A percentile compares a stretch with the other conserved stretches of the same genome.
These are phyloP conservation scores for Fusarium equiseti DNA, from an alignment of 2,329 filamentous ascomycete genomes.

Conservation along the genomic window DNA sequence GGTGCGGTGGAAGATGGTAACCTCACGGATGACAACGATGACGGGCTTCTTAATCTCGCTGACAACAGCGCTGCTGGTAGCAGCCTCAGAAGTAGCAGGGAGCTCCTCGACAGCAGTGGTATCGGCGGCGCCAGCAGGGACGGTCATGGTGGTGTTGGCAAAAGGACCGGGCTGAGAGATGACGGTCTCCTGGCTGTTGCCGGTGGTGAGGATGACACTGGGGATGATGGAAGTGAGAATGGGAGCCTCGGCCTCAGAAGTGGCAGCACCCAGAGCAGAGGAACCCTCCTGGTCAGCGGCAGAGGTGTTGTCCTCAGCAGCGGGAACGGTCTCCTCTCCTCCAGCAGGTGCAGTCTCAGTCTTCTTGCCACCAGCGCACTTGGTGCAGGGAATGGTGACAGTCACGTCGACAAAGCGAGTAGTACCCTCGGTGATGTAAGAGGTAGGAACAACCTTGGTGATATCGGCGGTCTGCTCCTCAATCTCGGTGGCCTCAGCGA, in stretches of 20 bases:
- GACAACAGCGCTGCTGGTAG: conserved; percentile 32
- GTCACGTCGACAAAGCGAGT: conserved; percentile 39
- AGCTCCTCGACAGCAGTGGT: conserved; percentile 20
- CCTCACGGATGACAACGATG: conserved; percentile 41
- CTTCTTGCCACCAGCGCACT: conserved; percentile 30
- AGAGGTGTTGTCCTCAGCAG: conserved; percentile 22
- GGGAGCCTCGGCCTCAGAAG: conserved; percentile 20
- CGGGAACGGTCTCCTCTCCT: conserved; percentile 19
- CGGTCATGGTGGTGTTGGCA: conserved; percentile 37
- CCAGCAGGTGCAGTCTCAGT: conserved; percentile 18
- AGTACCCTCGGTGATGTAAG: conserved; percentile 35
- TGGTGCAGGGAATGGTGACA: conserved; percentile 38
- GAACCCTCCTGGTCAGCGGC: conserved; percentile 25
- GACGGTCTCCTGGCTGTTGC: conserved; percentile 25
- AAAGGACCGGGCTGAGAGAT: conserved; percentile 33
- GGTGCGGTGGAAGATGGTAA: conserved; percentile 43
- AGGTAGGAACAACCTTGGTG: conserved; percentile 38
- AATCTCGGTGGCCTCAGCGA: conserved; percentile 7
- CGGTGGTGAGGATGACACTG: conserved; percentile 40
- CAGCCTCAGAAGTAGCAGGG: conserved; percentile 26
- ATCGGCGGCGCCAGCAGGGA: conserved; percentile 17
- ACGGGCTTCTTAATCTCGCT: conserved; percentile 36
- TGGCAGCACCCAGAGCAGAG: conserved; percentile 29
- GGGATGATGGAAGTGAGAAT: conserved; percentile 35
- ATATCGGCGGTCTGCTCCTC: conserved; percentile 32